A percentile compares a stretch with the other conserved stretches of the same genome.
phyloP scores from a whole-genome alignment of 768 basidiomycete species.

The Mycena olivaceomarginata region DNA sequence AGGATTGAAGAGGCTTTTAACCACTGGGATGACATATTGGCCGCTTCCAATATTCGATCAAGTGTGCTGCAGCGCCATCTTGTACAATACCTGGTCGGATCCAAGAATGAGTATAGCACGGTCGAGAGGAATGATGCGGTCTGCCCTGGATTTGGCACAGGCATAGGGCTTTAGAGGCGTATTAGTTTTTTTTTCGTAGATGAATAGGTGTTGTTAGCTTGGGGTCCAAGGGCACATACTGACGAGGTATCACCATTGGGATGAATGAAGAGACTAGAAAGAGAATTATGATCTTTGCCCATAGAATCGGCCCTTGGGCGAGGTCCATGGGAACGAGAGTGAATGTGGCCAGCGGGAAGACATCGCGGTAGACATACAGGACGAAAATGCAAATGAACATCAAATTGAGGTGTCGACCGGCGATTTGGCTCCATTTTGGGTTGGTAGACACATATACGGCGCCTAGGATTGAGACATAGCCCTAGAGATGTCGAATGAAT shows the following conservation, averaged over 20 bases:
- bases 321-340: conserved; percentile 65
- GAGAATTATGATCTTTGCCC: conserved; percentile 69
- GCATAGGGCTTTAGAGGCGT: conserved; percentile 53
- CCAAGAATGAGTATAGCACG: conserved; percentile 71
- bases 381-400: conserved; percentile 56
- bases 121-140: conserved; percentile 67
- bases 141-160: conserved; percentile 65
- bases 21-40: no score
- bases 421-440: conserved; percentile 21
- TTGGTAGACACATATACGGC: conserved; percentile 20
- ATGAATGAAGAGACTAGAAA: conserved; percentile 65
- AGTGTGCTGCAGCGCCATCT: conserved; percentile 1
- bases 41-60: background rate
- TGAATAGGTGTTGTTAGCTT: conserved; percentile 53
- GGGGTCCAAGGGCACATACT: conserved; percentile 72
- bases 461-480: conserved; percentile 34
- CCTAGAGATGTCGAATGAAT: background rate
- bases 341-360: conserved; percentile 77
- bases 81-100: conserved; percentile 57
- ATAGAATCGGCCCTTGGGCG: conserved; percentile 66
- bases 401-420: conserved; percentile 50
- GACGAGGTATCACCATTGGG: conserved; percentile 72
- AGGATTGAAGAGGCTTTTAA: no score
- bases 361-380: conserved; percentile 73
- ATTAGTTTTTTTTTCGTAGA: background rate